phyloP scores from a whole-genome alignment of 1,284 basidiomycete species.

The Gymnopus androsaceus region DNA sequence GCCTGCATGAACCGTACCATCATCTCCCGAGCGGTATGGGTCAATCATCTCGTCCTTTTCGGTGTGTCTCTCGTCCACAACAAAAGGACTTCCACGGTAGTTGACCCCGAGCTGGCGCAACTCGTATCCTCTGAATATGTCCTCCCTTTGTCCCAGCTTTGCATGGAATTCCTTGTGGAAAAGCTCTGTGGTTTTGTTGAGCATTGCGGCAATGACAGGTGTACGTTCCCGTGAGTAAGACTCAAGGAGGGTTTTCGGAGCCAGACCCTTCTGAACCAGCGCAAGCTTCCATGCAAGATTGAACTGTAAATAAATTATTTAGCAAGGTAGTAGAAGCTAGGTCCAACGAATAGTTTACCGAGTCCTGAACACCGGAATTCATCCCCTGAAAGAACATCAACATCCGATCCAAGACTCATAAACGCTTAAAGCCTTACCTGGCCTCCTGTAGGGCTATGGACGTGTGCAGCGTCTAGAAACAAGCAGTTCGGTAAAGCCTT shows the following conservation, averaged over 20 bases:
- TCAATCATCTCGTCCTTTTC: constrained; percentile 13
- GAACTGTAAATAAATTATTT: constrained; percentile 23
- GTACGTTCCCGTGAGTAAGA: constrained; percentile 38
- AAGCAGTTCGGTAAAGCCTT: too few relatives aligned
- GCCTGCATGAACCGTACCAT: constrained; percentile 26
- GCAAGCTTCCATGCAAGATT: constrained; percentile 47
- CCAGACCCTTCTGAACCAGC: constrained; percentile 35
- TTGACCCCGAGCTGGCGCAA: constrained; percentile 32
- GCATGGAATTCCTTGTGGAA: constrained; percentile 20
- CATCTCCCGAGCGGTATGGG: constrained; percentile 22
- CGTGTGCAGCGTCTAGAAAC: constrained; percentile 33
- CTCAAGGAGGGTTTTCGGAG: constrained; percentile 33
- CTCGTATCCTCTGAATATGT: constrained; percentile 11
- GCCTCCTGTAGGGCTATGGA: constrained; percentile 36
- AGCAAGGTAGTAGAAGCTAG: not conserved
- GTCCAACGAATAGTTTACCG: constrained; percentile 25
- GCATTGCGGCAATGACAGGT: constrained; percentile 41
- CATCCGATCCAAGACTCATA: not conserved
- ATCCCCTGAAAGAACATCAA: constrained; percentile 27
- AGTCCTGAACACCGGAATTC: constrained; percentile 42
- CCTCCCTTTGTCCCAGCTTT: constrained; percentile 1
- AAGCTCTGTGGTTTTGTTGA: constrained; percentile 24
- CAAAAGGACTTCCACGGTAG: constrained; percentile 32
- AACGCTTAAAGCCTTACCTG: constrained; percentile 20
- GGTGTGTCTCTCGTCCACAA: constrained; percentile 7